Conservation (phyloP, 1,284 basidiomycete genomes). For the Coriolopsis trogii region DNA sequence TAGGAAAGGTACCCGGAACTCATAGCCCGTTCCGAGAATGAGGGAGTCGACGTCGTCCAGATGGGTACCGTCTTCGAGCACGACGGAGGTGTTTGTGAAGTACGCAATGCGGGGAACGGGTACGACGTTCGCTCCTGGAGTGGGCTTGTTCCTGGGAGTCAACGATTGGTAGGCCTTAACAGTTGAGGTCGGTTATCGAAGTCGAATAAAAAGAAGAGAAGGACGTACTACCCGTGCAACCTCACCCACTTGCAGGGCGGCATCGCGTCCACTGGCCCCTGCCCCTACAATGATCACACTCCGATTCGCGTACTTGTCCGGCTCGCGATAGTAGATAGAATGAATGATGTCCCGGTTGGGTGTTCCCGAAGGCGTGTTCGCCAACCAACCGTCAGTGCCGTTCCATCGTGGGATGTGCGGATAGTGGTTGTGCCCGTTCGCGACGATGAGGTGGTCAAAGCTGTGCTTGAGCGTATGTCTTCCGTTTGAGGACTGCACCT, state of each 20-base stretch:
- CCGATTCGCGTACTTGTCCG: conserved; percentile 44
- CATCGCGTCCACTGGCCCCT: conserved; percentile 53
- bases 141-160: conserved; percentile 26
- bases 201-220: no score
- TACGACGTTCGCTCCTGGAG: conserved; percentile 35
- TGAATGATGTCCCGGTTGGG: conserved; percentile 46
- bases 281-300: conserved; percentile 55
- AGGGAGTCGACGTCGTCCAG: conserved; percentile 47
- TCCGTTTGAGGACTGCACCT: conserved; percentile 9
- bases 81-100: conserved; percentile 46
- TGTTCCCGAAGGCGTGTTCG: conserved; percentile 27
- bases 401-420: conserved; percentile 48
- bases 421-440: conserved; percentile 56
- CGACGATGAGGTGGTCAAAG: conserved; percentile 58
- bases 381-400: conserved; percentile 53
- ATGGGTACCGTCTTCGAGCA: conserved; percentile 49
- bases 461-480: conserved; percentile 2
- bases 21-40: conserved; percentile 58
- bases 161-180: conserved; percentile 48
- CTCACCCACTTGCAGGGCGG: conserved; percentile 43
- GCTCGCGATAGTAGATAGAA: conserved; percentile 56
- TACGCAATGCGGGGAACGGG: conserved; percentile 49
- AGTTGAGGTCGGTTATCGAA: not conserved
- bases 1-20: conserved; percentile 55
- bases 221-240: conserved; percentile 45